A percentile compares a stretch with the other conserved stretches of the same genome.
These are phyloP conservation scores for Macrolepiota dolichaula DNA, from an alignment of 768 basidiomycete genomes.

Conservation along the genomic window DNA sequence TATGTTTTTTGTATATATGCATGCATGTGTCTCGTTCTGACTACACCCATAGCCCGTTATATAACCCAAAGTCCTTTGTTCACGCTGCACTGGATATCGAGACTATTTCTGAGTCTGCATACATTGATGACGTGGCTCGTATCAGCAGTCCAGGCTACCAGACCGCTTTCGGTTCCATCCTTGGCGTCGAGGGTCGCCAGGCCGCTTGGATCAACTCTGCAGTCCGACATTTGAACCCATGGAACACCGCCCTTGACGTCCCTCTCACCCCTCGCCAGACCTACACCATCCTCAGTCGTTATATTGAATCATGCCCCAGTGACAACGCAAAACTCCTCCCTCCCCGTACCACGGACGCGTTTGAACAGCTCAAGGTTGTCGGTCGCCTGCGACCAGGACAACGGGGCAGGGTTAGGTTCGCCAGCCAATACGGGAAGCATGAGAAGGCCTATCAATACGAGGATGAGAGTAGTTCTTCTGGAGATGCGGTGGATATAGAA, in stretches of 20 bases:
- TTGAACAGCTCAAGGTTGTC: slow-evolving; percentile 23
- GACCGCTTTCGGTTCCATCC: slow-evolving; percentile 55
- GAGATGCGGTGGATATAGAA: no score
- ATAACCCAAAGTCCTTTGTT: neutral
- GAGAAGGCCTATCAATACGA: no score
- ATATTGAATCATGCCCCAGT: slow-evolving; percentile 52
- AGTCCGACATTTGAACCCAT: slow-evolving; percentile 44
- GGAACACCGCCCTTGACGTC: slow-evolving; percentile 59
- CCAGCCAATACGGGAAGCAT: neutral
- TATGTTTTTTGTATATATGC: slow-evolving; percentile 22
- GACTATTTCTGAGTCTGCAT: slow-evolving; percentile 54
- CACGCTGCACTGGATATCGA: slow-evolving; percentile 44
- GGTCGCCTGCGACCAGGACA: slow-evolving; percentile 19
- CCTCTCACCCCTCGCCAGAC: slow-evolving; percentile 38
- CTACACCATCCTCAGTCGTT: slow-evolving; percentile 35
- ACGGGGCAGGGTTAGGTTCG: neutral
- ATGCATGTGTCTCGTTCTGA: neutral
- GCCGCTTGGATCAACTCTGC: slow-evolving; percentile 58
- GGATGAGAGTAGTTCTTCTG: no score
- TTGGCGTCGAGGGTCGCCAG: slow-evolving; percentile 59
- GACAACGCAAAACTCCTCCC: slow-evolving; percentile 42
- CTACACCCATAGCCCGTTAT: neutral
- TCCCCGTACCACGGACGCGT: slow-evolving; percentile 19
- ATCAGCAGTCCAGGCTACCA: slow-evolving; percentile 45
- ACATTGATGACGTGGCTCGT: slow-evolving; percentile 50